Percentiles rank a stretch among this genome's conserved stretches.
Evolutionary conservation across 140 eudicot genomes (phyloP).

Genomic region (Bidens hawaiensis): DNA sequence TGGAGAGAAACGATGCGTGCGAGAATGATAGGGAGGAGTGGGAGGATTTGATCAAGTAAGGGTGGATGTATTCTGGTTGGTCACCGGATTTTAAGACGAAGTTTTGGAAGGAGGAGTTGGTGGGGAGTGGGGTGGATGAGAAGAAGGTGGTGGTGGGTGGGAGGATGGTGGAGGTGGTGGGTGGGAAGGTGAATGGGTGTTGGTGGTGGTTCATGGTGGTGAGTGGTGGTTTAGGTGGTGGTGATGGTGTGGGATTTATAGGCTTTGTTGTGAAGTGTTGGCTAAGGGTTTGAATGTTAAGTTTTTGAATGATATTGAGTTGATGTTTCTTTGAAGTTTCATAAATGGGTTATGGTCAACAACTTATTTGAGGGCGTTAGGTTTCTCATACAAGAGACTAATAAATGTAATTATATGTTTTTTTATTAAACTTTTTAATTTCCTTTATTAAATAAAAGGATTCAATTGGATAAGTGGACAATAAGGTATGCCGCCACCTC

Average conservation of each 20-base stretch:
- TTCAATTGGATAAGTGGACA: too few species aligned
- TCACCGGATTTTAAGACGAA: slow-evolving; percentile 72
- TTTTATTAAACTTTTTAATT: too few species aligned
- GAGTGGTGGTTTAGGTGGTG: slow-evolving; percentile 30
- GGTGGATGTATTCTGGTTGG: slow-evolving; percentile 77
- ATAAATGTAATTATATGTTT: too few species aligned
- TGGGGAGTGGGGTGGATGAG: slow-evolving; percentile 73
- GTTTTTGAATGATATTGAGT: too few species aligned
- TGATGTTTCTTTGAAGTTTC: too few species aligned
- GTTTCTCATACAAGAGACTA: too few species aligned
- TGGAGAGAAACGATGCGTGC: slow-evolving; percentile 58
- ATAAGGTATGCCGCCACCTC: too few species aligned
- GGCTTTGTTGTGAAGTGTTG: slow-evolving; percentile 21
- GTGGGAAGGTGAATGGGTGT: slow-evolving; percentile 54
- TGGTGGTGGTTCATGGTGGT: slow-evolving; percentile 41
- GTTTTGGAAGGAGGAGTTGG: slow-evolving; percentile 80
- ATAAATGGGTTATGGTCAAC: too few species aligned
- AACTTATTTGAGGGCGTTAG: too few species aligned
- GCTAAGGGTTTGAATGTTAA: too few species aligned
- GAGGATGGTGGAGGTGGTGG: slow-evolving; percentile 51
- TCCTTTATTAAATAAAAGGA: too few species aligned
- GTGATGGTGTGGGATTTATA: slow-evolving; percentile 24
- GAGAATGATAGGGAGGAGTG: slow-evolving; percentile 72
- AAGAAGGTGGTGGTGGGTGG: slow-evolving; percentile 70
- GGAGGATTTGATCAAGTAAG: too few species aligned